Conservation (phyloP, 179 eudicot species). For the Beta lomatogona region DNA sequence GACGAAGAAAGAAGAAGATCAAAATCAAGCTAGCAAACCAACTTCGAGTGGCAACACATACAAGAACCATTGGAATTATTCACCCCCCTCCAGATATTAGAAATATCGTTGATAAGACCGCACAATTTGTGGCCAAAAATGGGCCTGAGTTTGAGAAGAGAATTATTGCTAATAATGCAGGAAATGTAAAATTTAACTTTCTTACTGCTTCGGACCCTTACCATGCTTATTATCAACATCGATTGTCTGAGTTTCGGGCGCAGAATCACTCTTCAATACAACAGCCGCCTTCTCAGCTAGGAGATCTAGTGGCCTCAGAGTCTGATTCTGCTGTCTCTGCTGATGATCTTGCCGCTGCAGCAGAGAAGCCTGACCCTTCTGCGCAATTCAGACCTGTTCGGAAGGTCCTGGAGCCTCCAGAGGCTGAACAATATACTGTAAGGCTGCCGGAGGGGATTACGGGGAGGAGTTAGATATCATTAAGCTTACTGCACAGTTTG, state of each 20-base stretch:
- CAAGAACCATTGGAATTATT: constrained; percentile 79
- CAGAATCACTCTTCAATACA: constrained; percentile 53
- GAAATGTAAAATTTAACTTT: constrained; percentile 83
- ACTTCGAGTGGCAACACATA: constrained; percentile 71
- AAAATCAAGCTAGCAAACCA: constrained; percentile 31
- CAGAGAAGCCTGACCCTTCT: constrained; percentile 64
- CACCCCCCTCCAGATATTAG: constrained; percentile 93
- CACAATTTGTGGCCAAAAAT: constrained; percentile 85
- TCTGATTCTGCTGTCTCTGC: constrained; percentile 33
- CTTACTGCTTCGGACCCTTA: constrained; percentile 81
- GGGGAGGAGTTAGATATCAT: constrained; percentile 89
- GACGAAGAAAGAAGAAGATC: constrained; percentile 45
- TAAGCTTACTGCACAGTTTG: constrained; percentile 91
- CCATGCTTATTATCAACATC: constrained; percentile 92
- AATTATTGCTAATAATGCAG: constrained; percentile 71
- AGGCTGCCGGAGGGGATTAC: constrained; percentile 95
- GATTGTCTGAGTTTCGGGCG: constrained; percentile 69
- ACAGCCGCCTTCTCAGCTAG: constrained; percentile 42
- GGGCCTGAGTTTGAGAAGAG: constrained; percentile 93
- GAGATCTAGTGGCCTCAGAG: constrained; percentile 46
- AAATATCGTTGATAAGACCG: constrained; percentile 82
- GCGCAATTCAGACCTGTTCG: constrained; percentile 70
- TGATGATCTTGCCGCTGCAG: constrained; percentile 44
- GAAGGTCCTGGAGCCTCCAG: constrained; percentile 89
- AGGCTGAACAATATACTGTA: constrained; percentile 87